Conservation (phyloP, 441 rosid genomes). For the Adansonia grandidieri region DNA sequence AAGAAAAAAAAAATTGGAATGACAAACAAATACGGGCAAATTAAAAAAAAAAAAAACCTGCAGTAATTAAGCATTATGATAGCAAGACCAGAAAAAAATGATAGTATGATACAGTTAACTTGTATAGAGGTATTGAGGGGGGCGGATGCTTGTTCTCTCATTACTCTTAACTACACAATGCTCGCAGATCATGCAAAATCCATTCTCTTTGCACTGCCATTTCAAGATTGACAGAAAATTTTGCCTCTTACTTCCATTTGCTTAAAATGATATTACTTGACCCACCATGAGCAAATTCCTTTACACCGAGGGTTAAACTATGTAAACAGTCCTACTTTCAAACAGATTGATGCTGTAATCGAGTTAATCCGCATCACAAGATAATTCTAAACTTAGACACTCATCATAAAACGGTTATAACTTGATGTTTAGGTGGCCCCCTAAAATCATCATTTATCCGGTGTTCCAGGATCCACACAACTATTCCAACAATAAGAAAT, state of each 20-base stretch:
- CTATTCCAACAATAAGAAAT: conserved; percentile 70
- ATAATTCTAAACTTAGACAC: conserved; percentile 27
- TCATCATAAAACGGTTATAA: conserved; percentile 81
- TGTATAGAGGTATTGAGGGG: not conserved
- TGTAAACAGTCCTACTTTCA: not conserved
- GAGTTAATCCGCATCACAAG: not conserved
- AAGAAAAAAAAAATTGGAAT: not conserved
- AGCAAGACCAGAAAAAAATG: not conserved
- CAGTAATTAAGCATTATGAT: not conserved
- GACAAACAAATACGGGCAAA: not conserved
- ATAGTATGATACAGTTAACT: not conserved
- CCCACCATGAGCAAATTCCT: not conserved
- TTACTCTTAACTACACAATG: not conserved
- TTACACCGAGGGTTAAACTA: not conserved
- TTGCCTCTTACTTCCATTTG: conserved; percentile 12
- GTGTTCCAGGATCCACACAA: conserved; percentile 94
- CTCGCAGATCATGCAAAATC: not conserved
- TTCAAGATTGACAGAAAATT: conserved; percentile 6
- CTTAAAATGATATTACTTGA: not conserved
- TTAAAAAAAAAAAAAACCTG: not conserved
- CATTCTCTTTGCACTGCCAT: not conserved
- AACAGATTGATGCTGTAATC: not conserved
- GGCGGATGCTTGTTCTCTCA: not conserved
- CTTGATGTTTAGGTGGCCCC: conserved; percentile 80
- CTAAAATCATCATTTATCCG: conserved; percentile 88